Base-by-base conservation (phyloP, 2,329 filamentous ascomycete species). In the Colletotrichum coccodes region DNA sequence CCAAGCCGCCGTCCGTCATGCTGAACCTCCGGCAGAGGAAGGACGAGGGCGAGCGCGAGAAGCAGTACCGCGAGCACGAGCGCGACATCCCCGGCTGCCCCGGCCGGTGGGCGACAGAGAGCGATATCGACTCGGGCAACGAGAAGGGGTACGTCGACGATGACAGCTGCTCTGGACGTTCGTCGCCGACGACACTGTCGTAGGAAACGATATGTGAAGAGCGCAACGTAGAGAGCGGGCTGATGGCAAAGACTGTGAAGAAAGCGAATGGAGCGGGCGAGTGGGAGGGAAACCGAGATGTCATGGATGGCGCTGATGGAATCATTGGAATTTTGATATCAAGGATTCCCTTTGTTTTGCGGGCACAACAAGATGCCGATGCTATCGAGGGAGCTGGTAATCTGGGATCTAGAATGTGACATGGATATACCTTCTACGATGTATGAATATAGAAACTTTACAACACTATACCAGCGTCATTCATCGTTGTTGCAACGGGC, bases 91-190 rank as follows among this genome's bases (percentile, higher is more conserved):
- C 69, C 34, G 60, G 66, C 8, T 71, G 68, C 50, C 68, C 68
- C 16, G 68, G 68, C 4, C 68, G 68, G 14, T 71, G 68, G 68
- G 60, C 68, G 50, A 64, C 53, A 14, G 68, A 71, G 65, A 64
- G 60, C 38, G 68, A 71, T 11, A 40, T 65, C 21, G 59, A 71
- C 26, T 71, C 68, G 6, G 49, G 57, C 12, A 71, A 71, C 38
- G 68, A 71, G 60, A 71, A 71, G 68, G 68, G 68, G 5, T 70
- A 70, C 23, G 57, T 70, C 6, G 67, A 70, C 32, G 61, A 60
- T 6, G 65, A 68, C 23, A 68, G 65, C 61, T 68, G 65, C 38
- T 68, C 65, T 1, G 65, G 65, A 9, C 61, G 65, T 30, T 68
- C 65, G 21, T 68, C 65, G 40, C 65, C 65, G 32, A 65, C 65